These are phyloP conservation scores for Ziziphus jujuba DNA, from an alignment of 306 rosid species.

Conservation along the genomic window DNA sequence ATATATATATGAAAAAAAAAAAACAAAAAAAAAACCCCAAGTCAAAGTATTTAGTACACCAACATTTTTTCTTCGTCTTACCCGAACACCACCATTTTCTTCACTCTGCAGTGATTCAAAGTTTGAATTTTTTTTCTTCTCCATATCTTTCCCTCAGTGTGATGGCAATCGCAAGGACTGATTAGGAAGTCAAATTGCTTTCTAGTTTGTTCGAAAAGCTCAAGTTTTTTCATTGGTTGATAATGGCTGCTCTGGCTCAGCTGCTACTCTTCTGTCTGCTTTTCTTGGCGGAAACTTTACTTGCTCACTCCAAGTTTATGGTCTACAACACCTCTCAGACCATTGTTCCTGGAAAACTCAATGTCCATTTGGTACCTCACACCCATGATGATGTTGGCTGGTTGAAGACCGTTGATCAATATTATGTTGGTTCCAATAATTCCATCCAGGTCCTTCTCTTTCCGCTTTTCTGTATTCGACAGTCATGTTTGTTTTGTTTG, in stretches of 20 bases:
- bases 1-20: too few relatives aligned
- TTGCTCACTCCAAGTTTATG: constrained; percentile 36
- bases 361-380: constrained; percentile 59
- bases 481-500: too few relatives aligned
- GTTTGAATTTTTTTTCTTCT: neutral
- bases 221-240: neutral
- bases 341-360: constrained; percentile 42
- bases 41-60: too few relatives aligned
- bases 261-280: constrained; percentile 1
- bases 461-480: neutral
- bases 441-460: constrained; percentile 44
- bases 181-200: too few relatives aligned
- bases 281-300: neutral
- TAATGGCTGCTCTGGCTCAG: constrained; percentile 12
- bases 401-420: constrained; percentile 64
- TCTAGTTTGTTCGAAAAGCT: neutral
- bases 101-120: too few relatives aligned
- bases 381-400: constrained; percentile 64
- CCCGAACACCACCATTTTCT: too few relatives aligned
- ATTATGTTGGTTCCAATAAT: constrained; percentile 58
- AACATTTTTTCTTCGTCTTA: too few relatives aligned
- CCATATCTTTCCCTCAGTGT: neutral
- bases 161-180: too few relatives aligned
- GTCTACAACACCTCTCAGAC: constrained; percentile 40
- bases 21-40: too few relatives aligned